These are phyloP conservation scores for Fragilaria radians DNA, from an alignment of 108 stramenopile genomes.

Conservation along the genomic window DNA sequence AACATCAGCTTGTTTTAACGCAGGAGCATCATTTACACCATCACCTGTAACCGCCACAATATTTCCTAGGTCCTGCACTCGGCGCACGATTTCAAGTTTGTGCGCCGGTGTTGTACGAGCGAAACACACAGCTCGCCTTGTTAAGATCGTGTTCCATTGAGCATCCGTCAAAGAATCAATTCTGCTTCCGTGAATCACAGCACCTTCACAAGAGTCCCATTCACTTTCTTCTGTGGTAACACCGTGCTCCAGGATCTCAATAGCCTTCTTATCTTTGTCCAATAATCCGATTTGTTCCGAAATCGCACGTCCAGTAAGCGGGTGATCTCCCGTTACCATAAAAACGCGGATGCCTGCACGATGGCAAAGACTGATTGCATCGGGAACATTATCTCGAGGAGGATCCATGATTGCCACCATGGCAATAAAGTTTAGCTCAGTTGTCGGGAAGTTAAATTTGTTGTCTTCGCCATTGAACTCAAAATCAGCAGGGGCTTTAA, in stretches of 20 bases:
- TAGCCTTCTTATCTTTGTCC: not conserved
- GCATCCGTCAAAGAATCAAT: constrained; percentile 7
- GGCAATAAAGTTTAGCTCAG: constrained; percentile 51
- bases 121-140: constrained; percentile 15
- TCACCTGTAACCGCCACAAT: constrained; percentile 85
- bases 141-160: constrained; percentile 4
- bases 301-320: constrained; percentile 4
- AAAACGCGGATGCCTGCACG: constrained; percentile 5
- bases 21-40: constrained; percentile 64
- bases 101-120: constrained; percentile 74
- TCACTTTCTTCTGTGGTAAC: not conserved
- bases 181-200: constrained; percentile 3
- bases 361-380: constrained; percentile 4
- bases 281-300: constrained; percentile 5
- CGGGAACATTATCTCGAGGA: constrained; percentile 5
- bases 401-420: constrained; percentile 39
- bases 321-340: constrained; percentile 19
- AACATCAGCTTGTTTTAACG: constrained; percentile 81
- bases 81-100: constrained; percentile 69
- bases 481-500: constrained; percentile 22
- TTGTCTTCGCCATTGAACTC: constrained; percentile 4
- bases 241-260: constrained; percentile 2
- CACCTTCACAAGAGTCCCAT: not conserved
- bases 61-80: constrained; percentile 58
- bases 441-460: constrained; percentile 18